Evolutionary conservation across 2,329 filamentous ascomycete species (phyloP), one percentile per base, ranked within the genome.

Genomic region (Acrodontium crateriforme): DNA sequence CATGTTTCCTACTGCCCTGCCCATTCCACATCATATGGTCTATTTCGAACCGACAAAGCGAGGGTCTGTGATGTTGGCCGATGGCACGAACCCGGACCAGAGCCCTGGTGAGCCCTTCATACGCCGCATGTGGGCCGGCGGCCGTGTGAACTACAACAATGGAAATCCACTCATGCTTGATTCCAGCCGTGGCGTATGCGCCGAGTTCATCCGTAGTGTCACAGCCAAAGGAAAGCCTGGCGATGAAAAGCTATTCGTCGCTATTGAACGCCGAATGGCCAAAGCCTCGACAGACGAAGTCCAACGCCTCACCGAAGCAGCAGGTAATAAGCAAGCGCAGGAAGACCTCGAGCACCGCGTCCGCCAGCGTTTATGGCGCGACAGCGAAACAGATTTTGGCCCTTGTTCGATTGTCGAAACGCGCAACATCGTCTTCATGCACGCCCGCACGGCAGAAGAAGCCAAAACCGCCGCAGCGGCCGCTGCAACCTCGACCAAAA

Each of bases 51-150:
- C 78, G 8, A 69, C 73, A 37, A 60, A 77, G 11, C 62, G 68
- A 1, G 59, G 70, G 9, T 69, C 66, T 6, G 42, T 62, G 18
- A 68, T 95, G 23, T 66, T 83, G 11, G 62, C 72, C 2, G 89
- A 98, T 57, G 87, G 89, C 32, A 91, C 85, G 1, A 87, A 95
- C 50, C 62, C 70, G 4, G 63, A 77, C 29, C 83, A 93, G 48
- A 74, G 65, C 14, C 87, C 87, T 1, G 81, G 78, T 2, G 49
- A 50, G 3, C 73, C 74, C 1, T 93, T 80, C 50, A 65, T 65
- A 27, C 69, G 80, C 13, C 74, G 89, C 11, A 72, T 98, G 60
- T 98, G 89, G 89, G 82, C 81, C 9, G 84, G 85, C 17, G 89
- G 87, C 0, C 65, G 67, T 21, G 55, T 94, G 6, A 49, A 48